Conservation (phyloP, 495 filamentous ascomycete genomes). For the Acidomyces sp. region DNA sequence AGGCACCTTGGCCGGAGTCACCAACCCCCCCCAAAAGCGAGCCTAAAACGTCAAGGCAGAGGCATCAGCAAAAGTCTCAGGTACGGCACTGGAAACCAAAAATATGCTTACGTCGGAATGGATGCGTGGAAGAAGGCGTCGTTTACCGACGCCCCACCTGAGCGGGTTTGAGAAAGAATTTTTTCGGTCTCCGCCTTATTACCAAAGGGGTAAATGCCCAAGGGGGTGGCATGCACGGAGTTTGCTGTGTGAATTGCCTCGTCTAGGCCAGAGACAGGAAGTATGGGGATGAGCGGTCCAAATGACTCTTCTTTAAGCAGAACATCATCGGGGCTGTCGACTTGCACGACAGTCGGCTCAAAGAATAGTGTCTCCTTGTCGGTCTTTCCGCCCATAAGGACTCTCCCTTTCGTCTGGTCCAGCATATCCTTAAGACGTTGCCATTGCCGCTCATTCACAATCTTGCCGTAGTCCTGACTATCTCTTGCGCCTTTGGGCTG, state of each 20-base stretch:
- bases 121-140: conserved; percentile 60
- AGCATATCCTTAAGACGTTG: conserved; percentile 79
- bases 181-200: conserved; percentile 57
- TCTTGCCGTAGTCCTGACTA: conserved; percentile 61
- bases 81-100: too few species aligned
- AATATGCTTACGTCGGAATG: conserved; percentile 58
- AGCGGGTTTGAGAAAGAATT: conserved; percentile 29
- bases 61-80: too few species aligned
- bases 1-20: conserved; percentile 66
- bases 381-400: conserved; percentile 70
- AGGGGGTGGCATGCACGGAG: conserved; percentile 60
- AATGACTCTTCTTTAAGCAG: conserved; percentile 75
- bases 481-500: conserved; percentile 68
- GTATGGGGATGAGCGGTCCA: conserved; percentile 72
- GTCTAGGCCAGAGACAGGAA: conserved; percentile 61
- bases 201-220: conserved; percentile 77
- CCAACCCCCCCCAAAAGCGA: conserved; percentile 96
- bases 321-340: conserved; percentile 61
- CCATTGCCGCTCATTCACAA: conserved; percentile 68
- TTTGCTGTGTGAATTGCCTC: conserved; percentile 70
- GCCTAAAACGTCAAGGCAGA: too few species aligned
- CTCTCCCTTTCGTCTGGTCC: conserved; percentile 66
- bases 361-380: conserved; percentile 70
- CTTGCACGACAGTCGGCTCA: conserved; percentile 69
- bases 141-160: conserved; percentile 29